Evolutionary conservation across 352 stramenopile genomes (phyloP).

Genomic region (Phytophthora boehmeriae): DNA sequence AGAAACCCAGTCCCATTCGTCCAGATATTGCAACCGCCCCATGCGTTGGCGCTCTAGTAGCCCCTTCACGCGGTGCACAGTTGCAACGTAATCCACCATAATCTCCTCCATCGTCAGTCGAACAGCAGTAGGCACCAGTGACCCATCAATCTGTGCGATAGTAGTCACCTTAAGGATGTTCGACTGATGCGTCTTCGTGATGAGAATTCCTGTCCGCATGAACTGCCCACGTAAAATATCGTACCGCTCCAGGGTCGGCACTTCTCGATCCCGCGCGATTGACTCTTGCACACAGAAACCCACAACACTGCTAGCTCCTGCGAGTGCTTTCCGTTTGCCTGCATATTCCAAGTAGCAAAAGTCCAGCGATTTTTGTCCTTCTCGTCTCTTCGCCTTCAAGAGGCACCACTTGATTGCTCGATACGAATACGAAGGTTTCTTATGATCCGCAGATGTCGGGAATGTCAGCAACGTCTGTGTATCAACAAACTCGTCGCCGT

Average conservation of each 20-base stretch:
- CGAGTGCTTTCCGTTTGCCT: slow-evolving; percentile 52
- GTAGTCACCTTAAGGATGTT: slow-evolving; percentile 75
- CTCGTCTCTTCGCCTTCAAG: slow-evolving; percentile 27
- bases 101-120: slow-evolving; percentile 61
- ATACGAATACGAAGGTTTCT: slow-evolving; percentile 71
- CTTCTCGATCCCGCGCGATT: slow-evolving; percentile 60
- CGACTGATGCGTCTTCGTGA: slow-evolving; percentile 77
- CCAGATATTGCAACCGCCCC: slow-evolving; percentile 72
- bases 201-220: slow-evolving; percentile 68
- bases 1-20: slow-evolving; percentile 81
- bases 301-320: slow-evolving; percentile 52
- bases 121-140: slow-evolving; percentile 34
- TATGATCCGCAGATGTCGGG: slow-evolving; percentile 45
- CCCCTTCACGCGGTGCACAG: slow-evolving; percentile 58
- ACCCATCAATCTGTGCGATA: slow-evolving; percentile 75
- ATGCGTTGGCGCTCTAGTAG: slow-evolving; percentile 80
- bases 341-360: slow-evolving; percentile 86
- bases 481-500: slow-evolving; percentile 60
- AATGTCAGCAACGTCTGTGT: slow-evolving; percentile 78
- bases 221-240: slow-evolving; percentile 65
- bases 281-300: slow-evolving; percentile 85
- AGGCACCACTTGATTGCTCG: slow-evolving; percentile 75
- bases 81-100: slow-evolving; percentile 68
- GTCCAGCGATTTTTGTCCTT: slow-evolving; percentile 54
- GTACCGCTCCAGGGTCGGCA: slow-evolving; percentile 68